Percentiles rank a stretch among this genome's conserved stretches.
Evolutionary conservation across 495 filamentous ascomycete species (phyloP).

Genomic region (Achaetomiella virescens): DNA sequence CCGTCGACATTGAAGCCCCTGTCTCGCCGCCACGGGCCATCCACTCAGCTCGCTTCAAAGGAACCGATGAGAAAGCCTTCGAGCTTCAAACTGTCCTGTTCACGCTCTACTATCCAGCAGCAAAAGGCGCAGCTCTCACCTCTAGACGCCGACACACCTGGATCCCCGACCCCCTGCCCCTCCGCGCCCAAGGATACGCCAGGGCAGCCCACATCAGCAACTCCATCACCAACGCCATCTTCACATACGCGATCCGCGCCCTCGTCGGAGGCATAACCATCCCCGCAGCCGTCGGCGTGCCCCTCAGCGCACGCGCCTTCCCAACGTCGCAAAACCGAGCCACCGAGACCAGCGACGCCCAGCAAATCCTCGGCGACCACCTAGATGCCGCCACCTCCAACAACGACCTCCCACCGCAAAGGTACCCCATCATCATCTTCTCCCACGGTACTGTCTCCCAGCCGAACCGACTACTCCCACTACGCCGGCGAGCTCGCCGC

Average conservation of each 20-base stretch:
- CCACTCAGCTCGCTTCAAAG: slow-evolving; percentile 34
- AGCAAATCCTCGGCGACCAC: slow-evolving; percentile 20
- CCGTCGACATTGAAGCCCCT: slow-evolving; percentile 43
- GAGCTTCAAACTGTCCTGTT: slow-evolving; percentile 44
- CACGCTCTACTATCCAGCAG: slow-evolving; percentile 44
- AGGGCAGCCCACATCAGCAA: slow-evolving; percentile 40
- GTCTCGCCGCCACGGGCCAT: slow-evolving; percentile 27
- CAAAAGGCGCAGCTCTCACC: slow-evolving; percentile 12
- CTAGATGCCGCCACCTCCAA: slow-evolving; percentile 1
- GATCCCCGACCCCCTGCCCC: slow-evolving; percentile 43
- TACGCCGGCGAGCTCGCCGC: slow-evolving; percentile 49
- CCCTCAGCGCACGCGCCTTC: slow-evolving; percentile 29
- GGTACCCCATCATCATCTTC: slow-evolving; percentile 45
- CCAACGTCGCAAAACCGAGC: slow-evolving; percentile 20
- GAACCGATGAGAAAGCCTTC: slow-evolving; percentile 33
- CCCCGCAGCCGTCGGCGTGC: slow-evolving; percentile 39
- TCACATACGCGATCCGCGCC: slow-evolving; percentile 29
- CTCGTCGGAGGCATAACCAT: slow-evolving; percentile 39
- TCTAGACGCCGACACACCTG: slow-evolving; percentile 35
- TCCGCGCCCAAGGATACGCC: slow-evolving; percentile 46
- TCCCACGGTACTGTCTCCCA: slow-evolving; percentile 49
- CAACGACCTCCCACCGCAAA: too few relatives aligned
- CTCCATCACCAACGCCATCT: slow-evolving; percentile 32
- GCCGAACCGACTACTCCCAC: slow-evolving; percentile 47
- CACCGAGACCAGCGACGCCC: background rate